A percentile compares a stretch with the other conserved stretches of the same genome.
These are phyloP conservation scores for Diddensiella santjacobensis DNA, from an alignment of 805 yeast species.

Conservation along the genomic window DNA sequence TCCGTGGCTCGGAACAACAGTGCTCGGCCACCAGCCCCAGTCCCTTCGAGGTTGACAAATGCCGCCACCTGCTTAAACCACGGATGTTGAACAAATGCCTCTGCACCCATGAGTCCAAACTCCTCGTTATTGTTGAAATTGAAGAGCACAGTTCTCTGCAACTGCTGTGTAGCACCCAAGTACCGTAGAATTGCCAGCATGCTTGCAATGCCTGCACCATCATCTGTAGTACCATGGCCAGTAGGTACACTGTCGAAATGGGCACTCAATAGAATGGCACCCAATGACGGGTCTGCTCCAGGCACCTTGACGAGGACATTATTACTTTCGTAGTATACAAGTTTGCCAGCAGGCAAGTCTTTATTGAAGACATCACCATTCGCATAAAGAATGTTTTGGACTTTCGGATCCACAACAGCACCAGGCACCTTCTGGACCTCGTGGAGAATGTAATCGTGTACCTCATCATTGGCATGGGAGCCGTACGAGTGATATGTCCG, in stretches of 20 bases:
- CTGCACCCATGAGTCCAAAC: constrained; percentile 80
- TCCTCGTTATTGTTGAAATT: constrained; percentile 91
- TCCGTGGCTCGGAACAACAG: constrained; percentile 82
- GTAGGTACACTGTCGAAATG: constrained; percentile 90
- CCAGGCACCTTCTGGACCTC: constrained; percentile 41
- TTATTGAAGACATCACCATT: constrained; percentile 46
- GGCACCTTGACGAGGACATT: constrained; percentile 72
- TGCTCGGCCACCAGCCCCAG: constrained; percentile 88
- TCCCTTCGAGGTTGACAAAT: constrained; percentile 83
- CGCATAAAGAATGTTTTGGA: constrained; percentile 44
- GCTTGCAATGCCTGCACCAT: constrained; percentile 84
- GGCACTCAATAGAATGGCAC: constrained; percentile 73
- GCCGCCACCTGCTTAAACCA: constrained; percentile 56
- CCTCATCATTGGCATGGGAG: constrained; percentile 69
- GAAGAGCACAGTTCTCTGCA: constrained; percentile 68
- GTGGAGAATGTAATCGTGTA: constrained; percentile 59
- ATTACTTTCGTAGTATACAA: constrained; percentile 76
- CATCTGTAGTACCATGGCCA: constrained; percentile 85
- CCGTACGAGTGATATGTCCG: constrained; percentile 70
- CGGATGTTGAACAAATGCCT: constrained; percentile 64
- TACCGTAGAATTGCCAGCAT: constrained; percentile 65
- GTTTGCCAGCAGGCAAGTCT: constrained; percentile 37
- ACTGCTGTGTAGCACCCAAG: constrained; percentile 43
- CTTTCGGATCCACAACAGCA: constrained; percentile 35
- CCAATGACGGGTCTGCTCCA: constrained; percentile 55